A percentile compares a stretch with the other conserved stretches of the same genome.
Evolutionary conservation across 768 basidiomycete genomes (phyloP).

Genomic region (Leccinum subtestaceum): DNA sequence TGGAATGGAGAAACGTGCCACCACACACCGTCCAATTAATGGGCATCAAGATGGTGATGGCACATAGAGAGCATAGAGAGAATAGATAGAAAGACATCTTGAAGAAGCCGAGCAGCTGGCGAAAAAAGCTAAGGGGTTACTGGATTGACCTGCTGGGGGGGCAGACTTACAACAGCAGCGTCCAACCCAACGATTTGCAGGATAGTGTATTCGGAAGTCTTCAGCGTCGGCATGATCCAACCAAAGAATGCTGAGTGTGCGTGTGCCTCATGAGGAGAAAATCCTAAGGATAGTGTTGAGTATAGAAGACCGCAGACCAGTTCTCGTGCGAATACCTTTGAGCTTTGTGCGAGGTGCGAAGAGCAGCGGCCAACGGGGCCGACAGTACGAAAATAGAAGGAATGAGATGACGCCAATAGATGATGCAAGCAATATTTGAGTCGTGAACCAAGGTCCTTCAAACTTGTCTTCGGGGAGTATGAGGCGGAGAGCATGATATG

Average conservation of each 20-base stretch:
- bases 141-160: neutral
- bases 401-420: slow-evolving; percentile 78
- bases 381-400: slow-evolving; percentile 82
- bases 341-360: slow-evolving; percentile 94
- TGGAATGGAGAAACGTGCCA: neutral
- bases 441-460: slow-evolving; percentile 94
- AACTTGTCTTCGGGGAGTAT: slow-evolving; percentile 54
- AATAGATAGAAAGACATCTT: slow-evolving; percentile 95
- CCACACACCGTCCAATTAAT: slow-evolving; percentile 82
- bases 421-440: slow-evolving; percentile 78
- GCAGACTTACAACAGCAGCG: slow-evolving; percentile 80
- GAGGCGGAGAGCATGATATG: slow-evolving; percentile 1
- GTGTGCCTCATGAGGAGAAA: slow-evolving; percentile 92
- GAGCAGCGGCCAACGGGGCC: slow-evolving; percentile 83
- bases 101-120: slow-evolving; percentile 90
- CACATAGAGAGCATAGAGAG: slow-evolving; percentile 79
- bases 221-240: slow-evolving; percentile 92
- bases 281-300: slow-evolving; percentile 49
- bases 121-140: neutral
- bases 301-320: neutral
- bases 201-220: slow-evolving; percentile 88
- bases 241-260: slow-evolving; percentile 86
- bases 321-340: slow-evolving; percentile 57
- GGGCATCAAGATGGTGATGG: slow-evolving; percentile 86
- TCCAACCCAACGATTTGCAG: slow-evolving; percentile 96